Base-by-base conservation (phyloP, 1,284 basidiomycete species). In the Entoloma clypeatum region DNA sequence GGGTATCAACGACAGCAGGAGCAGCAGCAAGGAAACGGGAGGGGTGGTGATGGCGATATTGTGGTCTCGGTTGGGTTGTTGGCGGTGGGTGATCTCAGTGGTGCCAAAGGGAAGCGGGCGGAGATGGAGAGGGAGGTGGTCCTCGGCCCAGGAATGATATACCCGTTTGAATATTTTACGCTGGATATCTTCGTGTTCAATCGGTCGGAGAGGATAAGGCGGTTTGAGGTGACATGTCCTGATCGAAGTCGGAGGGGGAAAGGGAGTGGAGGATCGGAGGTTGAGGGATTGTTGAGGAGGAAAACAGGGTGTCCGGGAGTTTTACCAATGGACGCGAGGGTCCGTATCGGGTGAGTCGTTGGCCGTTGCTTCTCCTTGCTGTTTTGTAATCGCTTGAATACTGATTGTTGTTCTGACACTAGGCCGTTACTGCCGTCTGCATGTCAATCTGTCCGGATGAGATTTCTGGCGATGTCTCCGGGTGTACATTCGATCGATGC, bases 141-240 rank as follows among this genome's bases (percentile, higher is more conserved):
- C n/a, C 16, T 60, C 32, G 64, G 62, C n/a, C 56, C 57, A 14
- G 65, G 62, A 24, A 70, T 64, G 62, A 80, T 92, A 51, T 78
- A 75, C 47, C 80, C 85, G 3, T 67, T 87, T 24, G 80, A 90
- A 50, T 72, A 75, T 36, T 94, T 94, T 60, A 82, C 79, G 28
- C 62, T 93, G 49, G 90, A 94, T 52, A 83, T 93, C 4, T 93
- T 93, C 55, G 86, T 93, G 36, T 90, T 86, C 58, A 94, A 93
- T 57, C 81, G 83, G 59, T 84, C 81, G n/a, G 71, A 78, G 36
- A 79, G 82, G 71, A 81, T 81, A 36, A 69, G 87, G 45, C 62
- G 88, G 45, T 88, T 92, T 53, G 86, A 90, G 59, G 70, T 92
- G 18, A 78, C 74, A 16, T 81, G 79, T 57, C 84, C 85, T 1